Evolutionary conservation across 371 early-diverging fungal species (phyloP), one percentile per base, ranked within the genome.

Genomic region (Basidiobolus heterosporus): DNA sequence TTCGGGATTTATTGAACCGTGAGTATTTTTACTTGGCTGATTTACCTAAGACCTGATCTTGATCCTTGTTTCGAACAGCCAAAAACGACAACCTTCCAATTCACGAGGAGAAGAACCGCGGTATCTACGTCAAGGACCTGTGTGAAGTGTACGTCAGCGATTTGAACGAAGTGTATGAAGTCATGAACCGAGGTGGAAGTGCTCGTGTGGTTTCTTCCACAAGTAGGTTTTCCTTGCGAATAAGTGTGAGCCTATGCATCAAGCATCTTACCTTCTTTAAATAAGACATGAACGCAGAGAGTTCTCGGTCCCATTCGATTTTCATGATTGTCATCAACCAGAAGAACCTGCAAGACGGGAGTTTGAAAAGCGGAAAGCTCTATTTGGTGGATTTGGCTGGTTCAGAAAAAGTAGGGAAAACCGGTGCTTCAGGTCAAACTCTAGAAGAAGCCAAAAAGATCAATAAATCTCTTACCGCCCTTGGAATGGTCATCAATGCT

Each of bases 391-490:
- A 99, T 82, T 67, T 99, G 58, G 99, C 99, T 35, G 99, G 99
- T 60, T 98, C 98, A 20, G 99, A 99, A 74, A 93, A 93, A 71
- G 74, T 69, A 24, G 88, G 90, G 42, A 91, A 96, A 66, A 99
- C 99, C 14, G 93, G 95, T 52, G 98, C 98, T 1, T 88, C 93
- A 2, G 97, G 98, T 15, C 91, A 93, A 60, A 90, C 98, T 8
- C 65, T 99, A 35, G 96, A 98, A 70, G 99, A 99, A 64, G 98
- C 99, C 50, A 95, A 96, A 64, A 94, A 92, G 66, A 99, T 99
- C 66, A 99, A 99, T 74, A 96, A 90, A 69, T 95, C 95, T 0
- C 71, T 99, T 11, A 87, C 92, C 1, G 88, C 94, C 0, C 72
- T 99, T 15, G 98, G 98, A 43, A 98, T 92, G 88, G 98, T 99